A percentile compares a stretch with the other conserved stretches of the same genome.
phyloP scores from a whole-genome alignment of 1,284 basidiomycete genomes.

The Naganishia liquefaciens region DNA sequence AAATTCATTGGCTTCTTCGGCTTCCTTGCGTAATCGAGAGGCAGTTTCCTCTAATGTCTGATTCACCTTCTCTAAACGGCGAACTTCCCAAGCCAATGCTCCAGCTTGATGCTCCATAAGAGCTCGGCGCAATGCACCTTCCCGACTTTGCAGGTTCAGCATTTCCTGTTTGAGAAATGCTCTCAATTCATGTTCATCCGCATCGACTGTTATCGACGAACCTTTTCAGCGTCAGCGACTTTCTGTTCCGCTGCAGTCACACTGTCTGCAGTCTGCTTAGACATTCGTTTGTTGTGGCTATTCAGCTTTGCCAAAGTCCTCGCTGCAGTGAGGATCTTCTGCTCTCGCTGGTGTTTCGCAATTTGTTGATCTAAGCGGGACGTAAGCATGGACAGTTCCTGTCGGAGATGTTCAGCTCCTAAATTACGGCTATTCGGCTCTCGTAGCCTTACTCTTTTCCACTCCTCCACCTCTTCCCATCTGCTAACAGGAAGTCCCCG shows the following conservation, averaged over 20 bases:
- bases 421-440: neutral
- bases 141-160: slow-evolving; percentile 48
- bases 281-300: slow-evolving; percentile 51
- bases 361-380: slow-evolving; percentile 47
- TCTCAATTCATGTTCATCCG: too few species aligned
- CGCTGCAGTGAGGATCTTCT: slow-evolving; percentile 54
- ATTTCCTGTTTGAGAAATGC: slow-evolving; percentile 44
- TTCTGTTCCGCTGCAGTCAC: slow-evolving; percentile 52
- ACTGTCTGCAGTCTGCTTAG: slow-evolving; percentile 53
- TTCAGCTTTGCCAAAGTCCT: slow-evolving; percentile 53
- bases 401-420: neutral
- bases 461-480: slow-evolving; percentile 84
- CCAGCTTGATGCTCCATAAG: slow-evolving; percentile 55
- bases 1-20: slow-evolving; percentile 23
- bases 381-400: slow-evolving; percentile 50
- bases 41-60: slow-evolving; percentile 24
- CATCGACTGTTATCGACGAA: slow-evolving; percentile 33
- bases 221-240: slow-evolving; percentile 53
- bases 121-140: slow-evolving; percentile 45
- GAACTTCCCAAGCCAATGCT: slow-evolving; percentile 54
- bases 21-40: slow-evolving; percentile 19
- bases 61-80: slow-evolving; percentile 43
- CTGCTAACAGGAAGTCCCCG: slow-evolving; percentile 70
- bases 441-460: slow-evolving; percentile 70
- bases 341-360: slow-evolving; percentile 51